A percentile compares a stretch with the other conserved stretches of the same genome.
Conservation (phyloP, 2,329 filamentous ascomycete species). For the Dissoconium aciculare region DNA sequence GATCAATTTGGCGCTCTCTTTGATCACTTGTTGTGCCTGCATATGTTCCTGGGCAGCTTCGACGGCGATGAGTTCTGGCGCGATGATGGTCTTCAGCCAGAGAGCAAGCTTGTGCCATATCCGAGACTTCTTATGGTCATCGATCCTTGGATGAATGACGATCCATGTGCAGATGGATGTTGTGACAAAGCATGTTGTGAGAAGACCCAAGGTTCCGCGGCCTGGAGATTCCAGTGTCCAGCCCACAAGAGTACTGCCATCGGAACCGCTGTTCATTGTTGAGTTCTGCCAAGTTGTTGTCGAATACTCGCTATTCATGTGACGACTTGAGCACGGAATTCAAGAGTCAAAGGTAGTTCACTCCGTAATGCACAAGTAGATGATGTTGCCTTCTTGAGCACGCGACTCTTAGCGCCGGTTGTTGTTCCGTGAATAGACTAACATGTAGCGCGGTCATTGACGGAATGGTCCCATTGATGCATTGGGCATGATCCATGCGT, state of each 20-base stretch:
- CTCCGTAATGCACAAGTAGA: too few relatives aligned
- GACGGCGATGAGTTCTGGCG: conserved; percentile 24
- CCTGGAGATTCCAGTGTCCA: conserved; percentile 20
- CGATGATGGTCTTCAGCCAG: conserved; percentile 22
- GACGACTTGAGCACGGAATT: too few relatives aligned
- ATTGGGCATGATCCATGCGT: too few relatives aligned
- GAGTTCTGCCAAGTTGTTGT: too few relatives aligned
- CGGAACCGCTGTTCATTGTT: too few relatives aligned
- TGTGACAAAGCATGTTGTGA: conserved; percentile 21
- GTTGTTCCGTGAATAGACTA: too few relatives aligned
- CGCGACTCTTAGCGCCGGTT: too few relatives aligned
- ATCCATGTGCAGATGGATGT: conserved; percentile 26
- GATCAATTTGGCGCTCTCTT: conserved; percentile 14
- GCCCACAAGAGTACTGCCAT: conserved; percentile 12
- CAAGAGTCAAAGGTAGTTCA: too few relatives aligned
- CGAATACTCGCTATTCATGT: too few relatives aligned
- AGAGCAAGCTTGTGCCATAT: conserved; percentile 18
- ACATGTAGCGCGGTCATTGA: too few relatives aligned
- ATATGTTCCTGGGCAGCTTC: conserved; percentile 25
- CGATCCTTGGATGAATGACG: conserved; percentile 24
- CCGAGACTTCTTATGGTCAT: conserved; percentile 10
- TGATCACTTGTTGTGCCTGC: conserved; percentile 20
- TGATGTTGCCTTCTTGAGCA: too few relatives aligned
- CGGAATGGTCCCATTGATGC: too few relatives aligned
- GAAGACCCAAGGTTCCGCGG: conserved; percentile 23